Percentiles rank a stretch among this genome's conserved stretches.
phyloP scores from a whole-genome alignment of 139 green algal species.

The Haematococcus lacustris region DNA sequence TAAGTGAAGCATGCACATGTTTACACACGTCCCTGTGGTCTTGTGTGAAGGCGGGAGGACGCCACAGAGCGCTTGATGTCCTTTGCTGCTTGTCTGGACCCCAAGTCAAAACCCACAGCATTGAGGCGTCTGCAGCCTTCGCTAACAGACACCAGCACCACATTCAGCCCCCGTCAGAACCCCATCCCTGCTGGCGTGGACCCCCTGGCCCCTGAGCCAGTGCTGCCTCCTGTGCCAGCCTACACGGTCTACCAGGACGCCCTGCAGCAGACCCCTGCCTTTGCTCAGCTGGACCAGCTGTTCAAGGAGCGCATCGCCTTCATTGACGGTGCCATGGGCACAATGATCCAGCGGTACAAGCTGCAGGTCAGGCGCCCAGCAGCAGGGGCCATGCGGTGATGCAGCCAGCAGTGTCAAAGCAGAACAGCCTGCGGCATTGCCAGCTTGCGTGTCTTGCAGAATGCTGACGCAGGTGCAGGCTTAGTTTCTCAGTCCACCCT shows the following conservation, averaged over 20 bases:
- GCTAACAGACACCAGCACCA: constrained; percentile 13
- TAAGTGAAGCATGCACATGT: no score
- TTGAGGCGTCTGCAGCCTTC: constrained; percentile 25
- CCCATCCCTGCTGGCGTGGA: constrained; percentile 41
- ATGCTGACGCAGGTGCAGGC: no score
- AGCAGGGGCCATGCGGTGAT: no score
- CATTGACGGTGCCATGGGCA: constrained; percentile 98
- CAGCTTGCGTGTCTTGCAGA: no score
- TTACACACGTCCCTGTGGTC: no score
- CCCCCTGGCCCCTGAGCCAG: constrained; percentile 26
- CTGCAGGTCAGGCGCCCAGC: no score
- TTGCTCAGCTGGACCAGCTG: constrained; percentile 55
- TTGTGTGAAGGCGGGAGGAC: constrained; percentile 18
- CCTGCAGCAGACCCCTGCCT: constrained; percentile 14
- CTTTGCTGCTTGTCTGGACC: constrained; percentile 39
- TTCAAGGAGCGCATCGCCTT: constrained; percentile 87
- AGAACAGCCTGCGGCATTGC: no score
- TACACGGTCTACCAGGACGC: constrained; percentile 28
- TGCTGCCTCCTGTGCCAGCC: constrained; percentile 41
- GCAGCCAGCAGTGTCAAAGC: no score
- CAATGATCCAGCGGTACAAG: constrained; percentile 77
- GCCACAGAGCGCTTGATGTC: constrained; percentile 79
- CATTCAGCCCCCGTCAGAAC: constrained; percentile 39
- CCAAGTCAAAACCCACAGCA: constrained; percentile 19
- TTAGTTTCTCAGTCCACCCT: no score